A percentile compares a stretch with the other conserved stretches of the same genome.
These are phyloP conservation scores for Ogataea pignaliae DNA, from an alignment of 805 yeast genomes.

Conservation along the genomic window DNA sequence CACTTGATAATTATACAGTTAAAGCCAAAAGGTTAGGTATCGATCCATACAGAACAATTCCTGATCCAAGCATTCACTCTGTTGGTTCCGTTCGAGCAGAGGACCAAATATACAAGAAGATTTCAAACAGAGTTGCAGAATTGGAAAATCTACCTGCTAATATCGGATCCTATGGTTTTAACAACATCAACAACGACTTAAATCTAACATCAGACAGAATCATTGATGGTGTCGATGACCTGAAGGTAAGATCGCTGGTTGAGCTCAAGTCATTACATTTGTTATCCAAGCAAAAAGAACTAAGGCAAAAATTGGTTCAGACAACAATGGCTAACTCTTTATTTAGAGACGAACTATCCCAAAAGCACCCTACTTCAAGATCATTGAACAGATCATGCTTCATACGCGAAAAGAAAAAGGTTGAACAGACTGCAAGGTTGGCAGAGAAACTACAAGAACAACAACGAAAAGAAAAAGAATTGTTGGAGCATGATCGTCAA, in stretches of 20 bases:
- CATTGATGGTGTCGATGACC: conserved; percentile 44
- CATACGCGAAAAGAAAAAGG: conserved; percentile 63
- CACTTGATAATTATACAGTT: conserved; percentile 28
- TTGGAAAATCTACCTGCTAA: conserved; percentile 67
- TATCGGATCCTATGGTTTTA: conserved; percentile 53
- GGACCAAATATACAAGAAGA: conserved; percentile 45
- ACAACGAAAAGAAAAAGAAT: conserved; percentile 55
- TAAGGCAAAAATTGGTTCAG: conserved; percentile 56
- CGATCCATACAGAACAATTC: conserved; percentile 21
- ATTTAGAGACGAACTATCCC: conserved; percentile 45
- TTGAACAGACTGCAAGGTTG: conserved; percentile 68
- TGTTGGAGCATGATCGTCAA: conserved; percentile 47
- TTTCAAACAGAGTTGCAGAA: conserved; percentile 53
- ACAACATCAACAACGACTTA: conserved; percentile 28
- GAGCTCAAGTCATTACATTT: conserved; percentile 67
- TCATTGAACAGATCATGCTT: conserved; percentile 69
- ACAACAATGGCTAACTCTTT: conserved; percentile 38
- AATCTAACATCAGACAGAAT: conserved; percentile 38
- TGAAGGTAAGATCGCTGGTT: conserved; percentile 61
- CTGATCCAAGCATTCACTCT: conserved; percentile 34
- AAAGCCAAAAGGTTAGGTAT: conserved; percentile 41
- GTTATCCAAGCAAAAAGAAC: conserved; percentile 63
- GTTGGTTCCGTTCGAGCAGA: conserved; percentile 53
- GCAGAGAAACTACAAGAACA: conserved; percentile 75
- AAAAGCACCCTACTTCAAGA: conserved; percentile 49